phyloP scores from a whole-genome alignment of 2,329 filamentous ascomycete species.

The Talaromyces sp. region DNA sequence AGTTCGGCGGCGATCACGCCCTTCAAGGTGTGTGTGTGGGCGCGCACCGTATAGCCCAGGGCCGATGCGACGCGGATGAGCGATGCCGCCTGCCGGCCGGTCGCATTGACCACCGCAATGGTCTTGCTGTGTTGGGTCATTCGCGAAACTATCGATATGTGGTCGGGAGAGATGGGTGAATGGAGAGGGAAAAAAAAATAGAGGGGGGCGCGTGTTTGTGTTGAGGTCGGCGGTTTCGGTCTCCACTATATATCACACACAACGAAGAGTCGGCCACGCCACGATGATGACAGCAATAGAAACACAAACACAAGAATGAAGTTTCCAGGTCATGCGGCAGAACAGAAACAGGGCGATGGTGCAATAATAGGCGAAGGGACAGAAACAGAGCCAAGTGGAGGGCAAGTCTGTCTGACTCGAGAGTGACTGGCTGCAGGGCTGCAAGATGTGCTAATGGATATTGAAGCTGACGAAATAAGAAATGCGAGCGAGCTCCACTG shows the following conservation, averaged over 20 bases:
- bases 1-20: constrained; percentile 87
- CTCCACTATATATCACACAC: background rate
- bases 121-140: constrained; percentile 61
- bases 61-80: constrained; percentile 91
- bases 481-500: background rate
- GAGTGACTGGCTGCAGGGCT: background rate
- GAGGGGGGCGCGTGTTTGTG: background rate
- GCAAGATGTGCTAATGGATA: background rate
- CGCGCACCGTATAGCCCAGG: constrained; percentile 87
- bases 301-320: background rate
- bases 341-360: background rate
- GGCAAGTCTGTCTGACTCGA: background rate
- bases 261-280: background rate
- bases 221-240: background rate
- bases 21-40: constrained; percentile 82
- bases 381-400: constrained; percentile 6
- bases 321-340: background rate
- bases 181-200: background rate
- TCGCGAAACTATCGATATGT: constrained; percentile 10
- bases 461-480: background rate
- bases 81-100: constrained; percentile 90
- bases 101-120: constrained; percentile 91
- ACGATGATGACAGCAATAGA: background rate
- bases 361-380: background rate
- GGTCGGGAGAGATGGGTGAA: constrained; percentile 2